Evolutionary conservation across 257 asterid genomes (phyloP).

Genomic region (Linaria vulgaris): DNA sequence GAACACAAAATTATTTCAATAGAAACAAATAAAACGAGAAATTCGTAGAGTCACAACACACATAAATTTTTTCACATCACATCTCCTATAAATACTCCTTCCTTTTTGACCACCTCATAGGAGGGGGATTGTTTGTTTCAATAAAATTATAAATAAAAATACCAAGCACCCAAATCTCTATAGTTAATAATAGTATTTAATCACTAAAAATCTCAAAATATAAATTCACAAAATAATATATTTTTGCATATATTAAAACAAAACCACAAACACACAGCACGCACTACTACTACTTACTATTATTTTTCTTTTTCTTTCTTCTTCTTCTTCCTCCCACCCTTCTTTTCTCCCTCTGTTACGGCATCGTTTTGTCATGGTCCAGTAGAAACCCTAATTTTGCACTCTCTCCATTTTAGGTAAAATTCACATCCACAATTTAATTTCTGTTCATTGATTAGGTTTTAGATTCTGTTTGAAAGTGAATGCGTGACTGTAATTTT

Average conservation of each 20-base stretch:
- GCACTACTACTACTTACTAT: not conserved
- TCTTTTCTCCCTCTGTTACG: constrained; percentile 9
- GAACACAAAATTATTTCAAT: not conserved
- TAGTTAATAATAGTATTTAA: no score
- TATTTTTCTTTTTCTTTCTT: not conserved
- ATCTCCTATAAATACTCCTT: constrained; percentile 25
- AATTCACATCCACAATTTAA: not conserved
- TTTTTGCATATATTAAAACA: not conserved
- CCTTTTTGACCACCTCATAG: constrained; percentile 21
- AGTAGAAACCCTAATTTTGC: constrained; percentile 50
- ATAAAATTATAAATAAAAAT: constrained; percentile 1
- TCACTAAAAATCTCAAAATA: no score
- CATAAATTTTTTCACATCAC: not conserved
- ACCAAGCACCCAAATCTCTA: no score
- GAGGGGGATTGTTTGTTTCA: constrained; percentile 28
- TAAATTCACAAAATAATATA: no score
- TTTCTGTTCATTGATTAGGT: constrained; percentile 9
- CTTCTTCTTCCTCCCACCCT: constrained; percentile 14
- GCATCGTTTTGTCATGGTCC: constrained; percentile 35
- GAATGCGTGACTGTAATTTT: constrained; percentile 11
- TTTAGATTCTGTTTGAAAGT: constrained; percentile 7
- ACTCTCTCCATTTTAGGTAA: constrained; percentile 39
- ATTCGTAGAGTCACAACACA: not conserved
- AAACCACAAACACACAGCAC: constrained; percentile 8
- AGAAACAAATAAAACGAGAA: not conserved